phyloP scores from a whole-genome alignment of 129 eudicot species.

The Logfia minima region DNA sequence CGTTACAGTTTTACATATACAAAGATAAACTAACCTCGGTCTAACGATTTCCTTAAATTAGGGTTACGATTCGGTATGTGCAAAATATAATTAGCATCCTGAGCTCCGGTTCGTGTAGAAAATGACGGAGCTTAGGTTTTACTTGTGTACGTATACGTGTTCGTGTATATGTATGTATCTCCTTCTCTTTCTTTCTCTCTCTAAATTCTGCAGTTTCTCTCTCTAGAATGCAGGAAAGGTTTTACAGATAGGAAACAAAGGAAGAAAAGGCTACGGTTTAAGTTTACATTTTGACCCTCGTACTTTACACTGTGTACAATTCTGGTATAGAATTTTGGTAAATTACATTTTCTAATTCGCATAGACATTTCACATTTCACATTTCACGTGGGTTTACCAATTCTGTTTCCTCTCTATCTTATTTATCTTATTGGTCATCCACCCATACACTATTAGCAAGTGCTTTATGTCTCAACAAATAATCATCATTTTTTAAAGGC shows the following conservation, averaged over 20 bases:
- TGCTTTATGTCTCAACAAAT: too few relatives aligned
- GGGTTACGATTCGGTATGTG: constrained; percentile 35
- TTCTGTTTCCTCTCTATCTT: too few relatives aligned
- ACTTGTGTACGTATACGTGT: constrained; percentile 30
- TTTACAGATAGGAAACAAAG: constrained; percentile 40
- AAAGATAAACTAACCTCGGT: constrained; percentile 33
- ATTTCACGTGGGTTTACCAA: too few relatives aligned
- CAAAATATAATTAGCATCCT: constrained; percentile 16
- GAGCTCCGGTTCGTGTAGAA: constrained; percentile 25
- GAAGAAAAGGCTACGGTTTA: constrained; percentile 19
- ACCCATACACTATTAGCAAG: too few relatives aligned
- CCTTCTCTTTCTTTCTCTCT: constrained; percentile 24
- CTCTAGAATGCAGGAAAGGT: constrained; percentile 43
- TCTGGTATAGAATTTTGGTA: neutral
- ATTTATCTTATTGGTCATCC: too few relatives aligned
- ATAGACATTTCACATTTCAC: too few relatives aligned
- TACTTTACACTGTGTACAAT: constrained; percentile 13
- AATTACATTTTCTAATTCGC: too few relatives aligned
- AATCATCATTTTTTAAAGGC: too few relatives aligned
- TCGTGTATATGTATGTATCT: constrained; percentile 24
- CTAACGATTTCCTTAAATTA: constrained; percentile 32
- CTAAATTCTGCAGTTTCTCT: constrained; percentile 39
- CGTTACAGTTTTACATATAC: neutral
- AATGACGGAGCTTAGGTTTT: constrained; percentile 20
- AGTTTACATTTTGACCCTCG: constrained; percentile 17